Evolutionary conservation across 2,329 filamentous ascomycete genomes (phyloP), one percentile per base, ranked within the genome.

Genomic region (Clarireedia hainanense): DNA sequence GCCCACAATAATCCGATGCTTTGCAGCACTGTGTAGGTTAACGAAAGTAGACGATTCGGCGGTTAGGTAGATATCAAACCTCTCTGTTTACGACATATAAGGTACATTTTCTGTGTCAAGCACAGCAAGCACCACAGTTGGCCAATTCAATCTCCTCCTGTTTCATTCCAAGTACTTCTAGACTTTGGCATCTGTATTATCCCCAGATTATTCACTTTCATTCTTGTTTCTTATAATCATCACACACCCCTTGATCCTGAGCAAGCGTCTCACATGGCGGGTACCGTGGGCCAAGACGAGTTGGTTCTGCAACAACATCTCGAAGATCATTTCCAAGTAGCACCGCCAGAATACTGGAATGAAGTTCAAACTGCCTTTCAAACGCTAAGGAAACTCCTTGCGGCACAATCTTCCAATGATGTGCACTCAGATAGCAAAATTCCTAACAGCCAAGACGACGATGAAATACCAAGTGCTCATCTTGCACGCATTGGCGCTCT

Each of bases 401-500:
- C 17, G 10, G 17, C 23, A 4, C 42, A 46, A 46, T 34, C 45
- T 26, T 34, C 24, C 23, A 23, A 34, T 7, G 15, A 15, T 30
- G 27, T 27, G 37, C 40, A 4, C 50, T 47, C 39, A 34, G 42
- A 23, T 17, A 43, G 14, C 30, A 26, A 27, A 36, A 20, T 10
- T 10, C 26, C n/a, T 48, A 17, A 36, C 20, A n/a, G 51, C 51
- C 42, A 53, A 53, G 43, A 39, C 43, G 40, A 37, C 34, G 43
- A 26, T 24, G 51, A 37, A n/a, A 48, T 54, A 39, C 23, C 51
- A 54, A 54, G 52, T 27, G 52, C n/a, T 27, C 20, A 24, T 34
- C 47, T 34, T 36, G 27, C 47, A 26, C 36, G 46, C 24, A 23
- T 50, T 42, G 39, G 37, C 39, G 36, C 26, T 26, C 45, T 54